Percentiles rank a stretch among this genome's conserved stretches.
phyloP scores from a whole-genome alignment of 768 basidiomycete genomes.

The Leccinum longicurvipes region DNA sequence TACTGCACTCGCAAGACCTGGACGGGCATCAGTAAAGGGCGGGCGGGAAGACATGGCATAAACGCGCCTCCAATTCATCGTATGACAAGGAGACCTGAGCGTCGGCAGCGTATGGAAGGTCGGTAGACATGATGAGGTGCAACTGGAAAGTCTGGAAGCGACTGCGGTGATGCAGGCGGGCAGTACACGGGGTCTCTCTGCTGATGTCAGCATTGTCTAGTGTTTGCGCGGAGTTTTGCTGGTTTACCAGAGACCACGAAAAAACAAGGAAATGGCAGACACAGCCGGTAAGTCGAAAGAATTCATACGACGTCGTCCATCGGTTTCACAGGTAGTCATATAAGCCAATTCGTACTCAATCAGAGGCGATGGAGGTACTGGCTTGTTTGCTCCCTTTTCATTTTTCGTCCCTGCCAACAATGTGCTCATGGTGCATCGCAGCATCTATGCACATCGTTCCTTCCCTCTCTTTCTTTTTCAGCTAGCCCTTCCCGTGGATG shows the following conservation, averaged over 20 bases:
- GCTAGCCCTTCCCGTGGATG: conserved; percentile 58
- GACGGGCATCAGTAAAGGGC: neutral
- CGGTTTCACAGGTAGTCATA: conserved; percentile 28
- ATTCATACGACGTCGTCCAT: conserved; percentile 10
- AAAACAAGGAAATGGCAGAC: conserved; percentile 42
- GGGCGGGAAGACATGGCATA: neutral
- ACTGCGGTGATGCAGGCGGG: conserved; percentile 10
- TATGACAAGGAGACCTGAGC: conserved; percentile 84
- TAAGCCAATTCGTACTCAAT: conserved; percentile 28
- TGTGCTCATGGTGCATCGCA: conserved; percentile 63
- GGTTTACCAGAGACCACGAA: conserved; percentile 25
- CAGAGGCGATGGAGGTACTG: conserved; percentile 35
- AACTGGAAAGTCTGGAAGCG: no score
- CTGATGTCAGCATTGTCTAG: conserved; percentile 25
- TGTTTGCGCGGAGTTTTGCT: conserved; percentile 17
- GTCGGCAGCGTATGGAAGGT: conserved; percentile 94
- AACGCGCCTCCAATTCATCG: conserved; percentile 80
- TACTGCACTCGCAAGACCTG: conserved; percentile 87
- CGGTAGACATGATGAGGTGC: conserved; percentile 57
- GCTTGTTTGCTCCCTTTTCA: conserved; percentile 25
- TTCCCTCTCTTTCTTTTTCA: conserved; percentile 36
- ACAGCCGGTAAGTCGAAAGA: conserved; percentile 52
- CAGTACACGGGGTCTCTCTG: conserved; percentile 21
- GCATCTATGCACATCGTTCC: conserved; percentile 43
- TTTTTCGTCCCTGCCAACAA: conserved; percentile 43